Evolutionary conservation across 176 grass and related monocot species (phyloP), one percentile per base, ranked within the genome.

Genomic region (Carex cristatella): DNA sequence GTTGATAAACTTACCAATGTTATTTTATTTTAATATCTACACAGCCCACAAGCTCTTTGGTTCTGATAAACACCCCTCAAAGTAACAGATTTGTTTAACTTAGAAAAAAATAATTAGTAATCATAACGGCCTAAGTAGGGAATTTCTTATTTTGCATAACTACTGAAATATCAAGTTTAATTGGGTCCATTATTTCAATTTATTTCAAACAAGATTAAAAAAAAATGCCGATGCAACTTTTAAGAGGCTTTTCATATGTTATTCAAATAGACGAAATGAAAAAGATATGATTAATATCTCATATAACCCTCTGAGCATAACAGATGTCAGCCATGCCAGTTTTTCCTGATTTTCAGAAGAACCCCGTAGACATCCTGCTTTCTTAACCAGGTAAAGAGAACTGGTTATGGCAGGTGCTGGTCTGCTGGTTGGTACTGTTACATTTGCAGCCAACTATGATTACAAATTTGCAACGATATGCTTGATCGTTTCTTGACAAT

Each of bases 1-100:
- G 91, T 94, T 75, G 11, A 53, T 51, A 12, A 18, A 38, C 10
- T 86, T 7, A 59, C 60, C 60, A 28, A 44, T 44, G 28, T 86
- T 23, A 70, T 18, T 19, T 60, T 44, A 53, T 80, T 55, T 56
- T 79, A 66, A 63, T 67, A 31, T 12, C 28, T 79, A 70, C 30
- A 32, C 32, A 42, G 76, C 33, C 46, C 28, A 35, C 13, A 35
- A 27, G 5, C 61, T 42, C 42, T 46, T 33, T 79, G 23, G 57
- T 54, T 68, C 81, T 87, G 33, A 88, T n/a, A 33, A 32, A 66
- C 18, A 63, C 38, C 60, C 15, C 32, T 38, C 61, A 30, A 1
- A 51, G 11, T 7, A 3, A 61, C 49, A 14, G 74, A 27, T 84
- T 77, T 51, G 23, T 23, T 23, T 23, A 23, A 23, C 23, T 23